Base-by-base conservation (phyloP, 495 filamentous ascomycete genomes). In the Aspergillus ellipticus region DNA sequence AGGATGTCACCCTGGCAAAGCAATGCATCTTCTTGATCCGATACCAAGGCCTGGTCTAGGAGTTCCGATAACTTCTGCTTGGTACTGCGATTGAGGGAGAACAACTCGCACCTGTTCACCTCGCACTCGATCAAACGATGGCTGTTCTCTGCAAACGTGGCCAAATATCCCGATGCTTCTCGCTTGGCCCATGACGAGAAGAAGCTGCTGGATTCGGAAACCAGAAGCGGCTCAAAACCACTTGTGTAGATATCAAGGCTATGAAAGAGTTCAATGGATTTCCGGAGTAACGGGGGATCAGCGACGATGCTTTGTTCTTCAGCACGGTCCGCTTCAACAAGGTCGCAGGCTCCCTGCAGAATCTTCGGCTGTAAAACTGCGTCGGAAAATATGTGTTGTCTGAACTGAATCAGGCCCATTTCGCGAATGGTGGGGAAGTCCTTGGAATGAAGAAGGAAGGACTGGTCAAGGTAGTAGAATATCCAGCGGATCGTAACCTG, bases 401-500 rank as follows among this genome's bases (percentile, higher is more conserved):
- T 78, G 66, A 86, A 87, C 51, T 78, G 70, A 53, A 73, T 67
- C 71, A 89, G 53, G 60, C 82, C 71, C 77, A 85, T 79, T 66
- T 81, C 71, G 65, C 79, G 74, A 74, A 95, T 76, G 62, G 79
- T 60, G 0, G 77, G 73, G 17, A 68, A 63, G 31, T 76, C 73
- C 54, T 79, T 84, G 35, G 81, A 82, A 29, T 85, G 83, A 1
- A 96, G 74, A 19, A 98, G 81, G 66, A 89, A 96, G 4, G 90
- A 89, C 55, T 94, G 84, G 64, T 98, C 93, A 52, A 98, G 78
- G 59, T 92, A 97, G 64, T 88, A 92, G 74, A 96, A 97, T 28
- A 96, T 86, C 56, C 85, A 90, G 53, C 90, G 81, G 49, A 98
- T 78, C 17, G 82, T 85, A 37, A 82, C 79, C 89, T 90, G 64